Evolutionary conservation across 2,329 filamentous ascomycete species (phyloP), one percentile per base, ranked within the genome.

Genomic region (Phialocephala sp.): DNA sequence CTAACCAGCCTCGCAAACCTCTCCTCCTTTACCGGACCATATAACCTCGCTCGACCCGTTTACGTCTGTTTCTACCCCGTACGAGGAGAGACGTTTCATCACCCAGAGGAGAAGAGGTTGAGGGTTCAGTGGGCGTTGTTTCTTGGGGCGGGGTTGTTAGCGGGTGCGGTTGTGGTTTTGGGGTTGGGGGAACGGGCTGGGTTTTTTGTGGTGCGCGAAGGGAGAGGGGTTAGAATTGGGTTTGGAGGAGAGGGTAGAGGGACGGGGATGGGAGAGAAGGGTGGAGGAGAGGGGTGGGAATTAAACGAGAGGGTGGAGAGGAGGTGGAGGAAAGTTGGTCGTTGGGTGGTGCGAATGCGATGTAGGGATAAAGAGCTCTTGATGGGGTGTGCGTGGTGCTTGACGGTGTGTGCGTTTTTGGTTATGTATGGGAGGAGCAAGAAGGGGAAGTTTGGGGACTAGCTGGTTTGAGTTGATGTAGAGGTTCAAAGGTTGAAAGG

Each of bases 41-140:
- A 54, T 37, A n/a, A 60, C 20, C 32, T 60, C 2, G 59, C 45
- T 12, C 15, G 43, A 8, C 59, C 59, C 2, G 35, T 52, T 5
- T 52, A 39, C 15, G 59, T 60, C 6, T 54, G 45, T 22, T 54
- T 60, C 14, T 54, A 60, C 32, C 59, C 59, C 4, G 32, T 52
- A 2, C 2, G 27, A 39, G 43, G 45, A 27, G 45, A 54, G 20
- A 37, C 22, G n/a, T 60, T 50, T 35, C 59, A 54, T 41, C 59
- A 52, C 36, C 43, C 43, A 6, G 43, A 60, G 27, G 59, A 60
- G 32, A 12, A 5, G 12, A 39, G 43, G 27, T 60, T 60, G 20
- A 14, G 14, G 35, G 32, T 60, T 22, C 59, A 60, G 32, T 52
- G 27, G 27, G 55, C 1, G 50, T 18, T 54, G 24, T 54, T 54